phyloP scores from a whole-genome alignment of 1,284 basidiomycete species.

The Ustanciosporium gigantosporum region DNA sequence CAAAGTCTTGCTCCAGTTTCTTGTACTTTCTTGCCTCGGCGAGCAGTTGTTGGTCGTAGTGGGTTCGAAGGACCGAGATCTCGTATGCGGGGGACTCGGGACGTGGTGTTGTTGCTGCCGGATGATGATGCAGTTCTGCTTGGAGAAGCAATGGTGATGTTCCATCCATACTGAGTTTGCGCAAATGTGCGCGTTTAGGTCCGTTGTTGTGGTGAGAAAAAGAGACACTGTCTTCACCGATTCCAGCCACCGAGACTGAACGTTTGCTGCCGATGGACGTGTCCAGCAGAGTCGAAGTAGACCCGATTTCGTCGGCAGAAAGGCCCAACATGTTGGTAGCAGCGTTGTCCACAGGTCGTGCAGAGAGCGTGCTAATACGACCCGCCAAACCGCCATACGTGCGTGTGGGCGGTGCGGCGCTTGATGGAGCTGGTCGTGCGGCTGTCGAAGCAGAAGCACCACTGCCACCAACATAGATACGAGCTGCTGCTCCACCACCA shows the following conservation, averaged over 20 bases:
- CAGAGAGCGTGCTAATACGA: constrained; percentile 23
- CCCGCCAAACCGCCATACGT: constrained; percentile 20
- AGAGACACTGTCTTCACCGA: constrained; percentile 13
- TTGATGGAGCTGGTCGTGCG: constrained; percentile 10
- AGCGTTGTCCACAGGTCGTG: constrained; percentile 18
- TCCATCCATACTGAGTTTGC: constrained; percentile 30
- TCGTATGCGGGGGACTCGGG: constrained; percentile 39
- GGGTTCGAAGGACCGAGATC: constrained; percentile 36
- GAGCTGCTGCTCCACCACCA: constrained; percentile 1
- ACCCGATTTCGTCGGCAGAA: constrained; percentile 7
- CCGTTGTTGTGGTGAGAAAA: no score
- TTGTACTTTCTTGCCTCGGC: constrained; percentile 41
- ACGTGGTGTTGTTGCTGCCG: constrained; percentile 11
- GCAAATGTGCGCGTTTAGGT: constrained; percentile 15
- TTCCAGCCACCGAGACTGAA: constrained; percentile 19
- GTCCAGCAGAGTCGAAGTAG: constrained; percentile 19
- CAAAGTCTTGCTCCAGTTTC: constrained; percentile 42
- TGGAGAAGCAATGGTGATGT: constrained; percentile 26
- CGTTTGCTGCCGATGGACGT: constrained; percentile 23
- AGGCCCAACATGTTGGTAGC: constrained; percentile 12
- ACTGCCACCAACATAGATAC: constrained; percentile 7
- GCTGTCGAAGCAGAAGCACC: neutral
- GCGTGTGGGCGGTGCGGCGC: constrained; percentile 17
- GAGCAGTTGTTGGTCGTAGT: constrained; percentile 49
- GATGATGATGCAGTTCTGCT: constrained; percentile 11